A percentile compares a stretch with the other conserved stretches of the same genome.
Conservation (phyloP, 148 eudicot species). For the Salicornia ramosissima region DNA sequence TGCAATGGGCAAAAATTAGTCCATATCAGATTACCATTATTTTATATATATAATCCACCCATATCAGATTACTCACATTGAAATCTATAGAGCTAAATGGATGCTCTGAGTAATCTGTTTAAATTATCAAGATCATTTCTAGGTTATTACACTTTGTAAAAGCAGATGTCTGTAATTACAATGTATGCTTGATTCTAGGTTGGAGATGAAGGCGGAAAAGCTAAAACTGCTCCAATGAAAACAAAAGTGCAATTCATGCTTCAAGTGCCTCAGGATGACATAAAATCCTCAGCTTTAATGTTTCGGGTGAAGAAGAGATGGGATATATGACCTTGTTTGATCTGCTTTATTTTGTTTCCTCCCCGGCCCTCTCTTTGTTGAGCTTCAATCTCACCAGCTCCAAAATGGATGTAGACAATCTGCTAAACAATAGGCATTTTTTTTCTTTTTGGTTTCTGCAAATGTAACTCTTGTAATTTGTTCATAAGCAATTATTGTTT, state of each 20-base stretch:
- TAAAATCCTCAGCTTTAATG: constrained; percentile 70
- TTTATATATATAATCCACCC: too few species aligned
- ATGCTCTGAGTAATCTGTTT: too few species aligned
- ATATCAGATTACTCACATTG: too few species aligned
- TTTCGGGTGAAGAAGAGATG: constrained; percentile 94
- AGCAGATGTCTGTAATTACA: not conserved
- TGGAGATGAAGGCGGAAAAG: constrained; percentile 86
- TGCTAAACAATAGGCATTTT: constrained; percentile 13
- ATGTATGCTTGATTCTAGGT: constrained; percentile 38
- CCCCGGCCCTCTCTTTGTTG: not conserved
- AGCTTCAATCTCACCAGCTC: not conserved
- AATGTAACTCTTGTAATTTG: constrained; percentile 11
- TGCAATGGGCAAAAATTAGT: too few species aligned
- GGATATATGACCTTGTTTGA: constrained; percentile 49
- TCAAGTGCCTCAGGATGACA: constrained; percentile 89
- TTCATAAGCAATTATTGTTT: not conserved
- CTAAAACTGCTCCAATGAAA: constrained; percentile 85
- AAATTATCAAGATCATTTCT: too few species aligned
- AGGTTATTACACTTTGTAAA: too few species aligned
- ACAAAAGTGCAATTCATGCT: constrained; percentile 90
- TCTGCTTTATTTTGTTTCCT: not conserved
- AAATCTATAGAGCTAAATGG: too few species aligned
- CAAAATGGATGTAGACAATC: constrained; percentile 3
- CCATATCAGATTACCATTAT: too few species aligned
- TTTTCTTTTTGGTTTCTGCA: constrained; percentile 13